A percentile compares a stretch with the other conserved stretches of the same genome.
These are phyloP conservation scores for Sanghuangporus weigelae DNA, from an alignment of 1,284 basidiomycete species.

Conservation along the genomic window DNA sequence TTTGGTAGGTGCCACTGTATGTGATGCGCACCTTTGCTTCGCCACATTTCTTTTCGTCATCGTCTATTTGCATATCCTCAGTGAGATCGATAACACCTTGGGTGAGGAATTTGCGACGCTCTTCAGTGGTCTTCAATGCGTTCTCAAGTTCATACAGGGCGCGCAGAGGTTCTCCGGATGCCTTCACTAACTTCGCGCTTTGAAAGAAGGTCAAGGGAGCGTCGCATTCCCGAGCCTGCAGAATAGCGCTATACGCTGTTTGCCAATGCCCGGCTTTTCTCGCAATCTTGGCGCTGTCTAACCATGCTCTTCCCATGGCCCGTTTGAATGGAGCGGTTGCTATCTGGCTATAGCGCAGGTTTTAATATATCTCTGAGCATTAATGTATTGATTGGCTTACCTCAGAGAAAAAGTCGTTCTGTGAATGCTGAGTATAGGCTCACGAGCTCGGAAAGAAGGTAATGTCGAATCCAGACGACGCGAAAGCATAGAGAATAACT, in stretches of 20 bases:
- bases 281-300: slow-evolving; percentile 91
- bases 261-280: slow-evolving; percentile 94
- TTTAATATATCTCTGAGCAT: slow-evolving; percentile 2
- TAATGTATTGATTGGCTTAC: slow-evolving; percentile 35
- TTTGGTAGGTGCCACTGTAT: slow-evolving; percentile 5
- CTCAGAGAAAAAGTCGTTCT: slow-evolving; percentile 78
- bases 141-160: slow-evolving; percentile 90
- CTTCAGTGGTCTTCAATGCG: slow-evolving; percentile 43
- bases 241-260: slow-evolving; percentile 93
- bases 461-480: slow-evolving; percentile 75
- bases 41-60: slow-evolving; percentile 44
- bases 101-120: slow-evolving; percentile 34
- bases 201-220: slow-evolving; percentile 86
- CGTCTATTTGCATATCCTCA: slow-evolving; percentile 30
- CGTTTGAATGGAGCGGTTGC: slow-evolving; percentile 38
- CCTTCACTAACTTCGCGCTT: slow-evolving; percentile 83
- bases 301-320: slow-evolving; percentile 84
- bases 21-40: slow-evolving; percentile 64
- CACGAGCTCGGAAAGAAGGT: slow-evolving; percentile 89
- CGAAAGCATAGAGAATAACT: slow-evolving; percentile 45
- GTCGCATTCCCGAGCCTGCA: slow-evolving; percentile 82
- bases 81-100: slow-evolving; percentile 52
- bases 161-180: slow-evolving; percentile 77
- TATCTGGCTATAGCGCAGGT: slow-evolving; percentile 21
- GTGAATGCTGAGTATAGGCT: slow-evolving; percentile 87